A percentile compares a stretch with the other conserved stretches of the same genome.
Evolutionary conservation across 495 filamentous ascomycete genomes (phyloP).

Genomic region (Penicillium canescens): DNA sequence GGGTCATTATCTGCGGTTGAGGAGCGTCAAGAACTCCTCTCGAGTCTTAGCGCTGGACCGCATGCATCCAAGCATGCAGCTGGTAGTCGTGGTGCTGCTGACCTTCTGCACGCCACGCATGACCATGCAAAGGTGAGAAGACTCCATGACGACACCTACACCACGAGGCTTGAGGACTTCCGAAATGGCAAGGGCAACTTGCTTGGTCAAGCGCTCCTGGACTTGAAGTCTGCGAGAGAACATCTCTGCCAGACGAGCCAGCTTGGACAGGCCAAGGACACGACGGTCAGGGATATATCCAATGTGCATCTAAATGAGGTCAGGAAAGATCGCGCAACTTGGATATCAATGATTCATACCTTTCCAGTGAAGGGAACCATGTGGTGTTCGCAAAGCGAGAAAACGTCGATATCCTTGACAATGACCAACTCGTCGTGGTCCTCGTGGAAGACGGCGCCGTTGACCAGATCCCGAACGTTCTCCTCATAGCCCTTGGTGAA

Average conservation of each 20-base stretch:
- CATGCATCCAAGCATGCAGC: conserved; percentile 94
- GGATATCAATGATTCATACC: conserved; percentile 45
- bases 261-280: conserved; percentile 93
- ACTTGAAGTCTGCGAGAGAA: conserved; percentile 91
- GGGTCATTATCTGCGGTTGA: conserved; percentile 57
- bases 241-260: conserved; percentile 96
- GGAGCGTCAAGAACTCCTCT: conserved; percentile 87
- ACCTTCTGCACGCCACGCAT: conserved; percentile 95
- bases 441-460: conserved; percentile 94
- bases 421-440: conserved; percentile 97
- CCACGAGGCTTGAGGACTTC: conserved; percentile 88
- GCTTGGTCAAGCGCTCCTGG: conserved; percentile 92
- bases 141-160: conserved; percentile 96
- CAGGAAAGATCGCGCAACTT: conserved; percentile 13
- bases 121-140: conserved; percentile 97
- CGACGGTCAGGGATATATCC: conserved; percentile 86
- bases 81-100: conserved; percentile 82
- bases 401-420: conserved; percentile 96
- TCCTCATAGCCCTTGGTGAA: conserved; percentile 99
- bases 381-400: conserved; percentile 95
- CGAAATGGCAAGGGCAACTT: conserved; percentile 90
- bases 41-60: conserved; percentile 88
- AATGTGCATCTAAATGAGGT: conserved; percentile 81
- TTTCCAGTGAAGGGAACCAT: conserved; percentile 95
- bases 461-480: conserved; percentile 90